Evolutionary conservation across 2,329 filamentous ascomycete genomes (phyloP), one percentile per base, ranked within the genome.

Genomic region (Epichloe elymi): DNA sequence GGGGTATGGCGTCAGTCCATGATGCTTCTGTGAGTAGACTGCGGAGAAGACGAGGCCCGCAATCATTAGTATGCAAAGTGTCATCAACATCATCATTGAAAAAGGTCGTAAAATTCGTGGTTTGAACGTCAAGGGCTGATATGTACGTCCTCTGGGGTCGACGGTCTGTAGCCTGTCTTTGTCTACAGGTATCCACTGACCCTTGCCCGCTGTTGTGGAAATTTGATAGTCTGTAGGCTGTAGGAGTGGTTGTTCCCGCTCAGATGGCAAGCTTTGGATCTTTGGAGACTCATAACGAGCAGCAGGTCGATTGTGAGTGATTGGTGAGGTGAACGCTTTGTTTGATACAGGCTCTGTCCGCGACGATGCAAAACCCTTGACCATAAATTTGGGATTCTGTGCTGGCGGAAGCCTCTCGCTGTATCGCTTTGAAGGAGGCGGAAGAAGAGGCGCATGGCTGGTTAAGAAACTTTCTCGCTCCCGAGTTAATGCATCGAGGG

Each of bases 401-500:
- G 23, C 52, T 35, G 54, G 54, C 11, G 59, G 57, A 52, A 65
- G 62, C 40, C 72, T 55, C 2, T 63, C 55, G 5, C 56, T 63
- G 51, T 60, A 63, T 38, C 57, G 60, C 7, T 64, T 62, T n/a
- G 63, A 67, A 51, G 61, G 62, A 35, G 57, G 60, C 4, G 74
- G 72, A 50, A 74, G 66, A 49, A 78, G 74, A n/a, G 19, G 30
- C 17, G 26, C 8, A 57, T 76, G 69, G 50, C 73, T 70, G 51
- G 75, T 71, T 10, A 76, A 74, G 52, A 72, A 68, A 5, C 81
- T 74, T 54, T 86, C 81, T 52, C 83, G 83, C 60, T 86, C 80
- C 46, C 85, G 75, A 5, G 88, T 94, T 58, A 97, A 72, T 55
- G 91, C 88, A 56, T 95, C 86, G 55, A 97, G 80, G 40, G 91